phyloP scores from a whole-genome alignment of 371 early-diverging fungal species.

The Mortierella sp. region DNA sequence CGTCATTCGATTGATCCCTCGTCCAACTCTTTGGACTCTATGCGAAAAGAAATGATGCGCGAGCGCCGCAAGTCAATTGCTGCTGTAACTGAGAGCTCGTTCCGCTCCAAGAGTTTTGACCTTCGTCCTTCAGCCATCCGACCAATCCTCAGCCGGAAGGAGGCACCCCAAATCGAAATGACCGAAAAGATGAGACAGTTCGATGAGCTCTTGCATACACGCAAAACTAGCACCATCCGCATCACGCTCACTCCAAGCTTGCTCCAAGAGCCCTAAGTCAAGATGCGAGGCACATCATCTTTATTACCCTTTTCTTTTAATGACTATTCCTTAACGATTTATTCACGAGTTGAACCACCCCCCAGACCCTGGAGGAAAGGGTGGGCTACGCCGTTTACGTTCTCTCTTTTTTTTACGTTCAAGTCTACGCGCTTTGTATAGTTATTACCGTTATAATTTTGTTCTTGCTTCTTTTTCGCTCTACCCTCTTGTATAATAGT shows the following conservation, averaged over 20 bases:
- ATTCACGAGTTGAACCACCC: background rate
- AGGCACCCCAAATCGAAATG: slow-evolving; percentile 26
- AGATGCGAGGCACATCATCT: background rate
- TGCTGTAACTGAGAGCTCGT: slow-evolving; percentile 26
- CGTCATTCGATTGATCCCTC: slow-evolving; percentile 27
- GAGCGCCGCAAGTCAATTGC: slow-evolving; percentile 55
- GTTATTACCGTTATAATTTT: slow-evolving; percentile 1
- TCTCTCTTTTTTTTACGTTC: background rate
- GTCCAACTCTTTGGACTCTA: slow-evolving; percentile 4
- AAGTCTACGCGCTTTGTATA: slow-evolving; percentile 4
- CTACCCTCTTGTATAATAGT: slow-evolving; percentile 24
- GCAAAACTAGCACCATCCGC: slow-evolving; percentile 38
- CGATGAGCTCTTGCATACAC: slow-evolving; percentile 40
- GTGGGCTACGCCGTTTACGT: background rate
- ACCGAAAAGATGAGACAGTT: slow-evolving; percentile 53
- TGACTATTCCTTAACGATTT: background rate
- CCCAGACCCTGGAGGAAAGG: slow-evolving; percentile 1
- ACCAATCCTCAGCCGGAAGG: slow-evolving; percentile 21
- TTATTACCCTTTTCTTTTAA: background rate
- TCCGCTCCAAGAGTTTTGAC: slow-evolving; percentile 39
- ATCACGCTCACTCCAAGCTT: slow-evolving; percentile 47
- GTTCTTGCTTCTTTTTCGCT: background rate
- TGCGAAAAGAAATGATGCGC: slow-evolving; percentile 39
- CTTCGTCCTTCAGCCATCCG: slow-evolving; percentile 24
- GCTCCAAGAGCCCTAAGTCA: slow-evolving; percentile 26